These are phyloP conservation scores for Cucurbita ficifolia DNA, from an alignment of 306 rosid genomes.

Conservation along the genomic window DNA sequence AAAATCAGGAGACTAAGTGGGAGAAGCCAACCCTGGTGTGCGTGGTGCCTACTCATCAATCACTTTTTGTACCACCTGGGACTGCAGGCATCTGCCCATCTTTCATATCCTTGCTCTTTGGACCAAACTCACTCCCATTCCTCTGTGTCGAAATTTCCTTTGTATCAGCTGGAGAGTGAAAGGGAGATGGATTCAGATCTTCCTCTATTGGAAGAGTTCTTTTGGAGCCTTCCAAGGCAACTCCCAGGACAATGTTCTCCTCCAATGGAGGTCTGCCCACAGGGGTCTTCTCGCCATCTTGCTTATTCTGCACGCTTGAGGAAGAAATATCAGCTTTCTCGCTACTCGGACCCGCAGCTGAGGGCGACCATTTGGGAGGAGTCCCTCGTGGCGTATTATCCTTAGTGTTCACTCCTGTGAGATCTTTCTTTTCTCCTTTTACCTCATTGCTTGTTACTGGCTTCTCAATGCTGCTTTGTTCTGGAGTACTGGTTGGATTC, in stretches of 20 bases:
- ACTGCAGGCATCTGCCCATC: slow-evolving; percentile 36
- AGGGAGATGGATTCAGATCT: slow-evolving; percentile 28
- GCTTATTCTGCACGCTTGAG: slow-evolving; percentile 32
- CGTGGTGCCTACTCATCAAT: slow-evolving; percentile 6
- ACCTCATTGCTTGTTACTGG: slow-evolving; percentile 30
- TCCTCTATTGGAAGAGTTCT: slow-evolving; percentile 87
- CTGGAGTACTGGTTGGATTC: slow-evolving; percentile 22
- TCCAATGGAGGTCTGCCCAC: slow-evolving; percentile 39
- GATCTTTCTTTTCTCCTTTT: background rate
- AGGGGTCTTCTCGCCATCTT: slow-evolving; percentile 40
- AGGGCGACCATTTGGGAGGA: slow-evolving; percentile 19
- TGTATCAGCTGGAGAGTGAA: slow-evolving; percentile 18
- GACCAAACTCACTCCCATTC: slow-evolving; percentile 23
- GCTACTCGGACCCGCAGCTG: slow-evolving; percentile 16
- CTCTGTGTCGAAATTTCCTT: slow-evolving; percentile 45
- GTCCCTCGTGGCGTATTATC: slow-evolving; percentile 13
- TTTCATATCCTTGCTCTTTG: slow-evolving; percentile 40
- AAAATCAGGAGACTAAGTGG: slow-evolving; percentile 5
- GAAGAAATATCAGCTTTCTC: slow-evolving; percentile 27
- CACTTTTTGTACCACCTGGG: slow-evolving; percentile 27
- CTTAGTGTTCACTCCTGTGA: slow-evolving; percentile 16
- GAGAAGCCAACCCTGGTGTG: background rate
- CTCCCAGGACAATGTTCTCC: slow-evolving; percentile 85
- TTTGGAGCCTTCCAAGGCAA: slow-evolving; percentile 91
- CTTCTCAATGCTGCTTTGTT: slow-evolving; percentile 29